Base-by-base conservation (phyloP, 345 rosid genomes). In the Cardamine resedifolia region DNA sequence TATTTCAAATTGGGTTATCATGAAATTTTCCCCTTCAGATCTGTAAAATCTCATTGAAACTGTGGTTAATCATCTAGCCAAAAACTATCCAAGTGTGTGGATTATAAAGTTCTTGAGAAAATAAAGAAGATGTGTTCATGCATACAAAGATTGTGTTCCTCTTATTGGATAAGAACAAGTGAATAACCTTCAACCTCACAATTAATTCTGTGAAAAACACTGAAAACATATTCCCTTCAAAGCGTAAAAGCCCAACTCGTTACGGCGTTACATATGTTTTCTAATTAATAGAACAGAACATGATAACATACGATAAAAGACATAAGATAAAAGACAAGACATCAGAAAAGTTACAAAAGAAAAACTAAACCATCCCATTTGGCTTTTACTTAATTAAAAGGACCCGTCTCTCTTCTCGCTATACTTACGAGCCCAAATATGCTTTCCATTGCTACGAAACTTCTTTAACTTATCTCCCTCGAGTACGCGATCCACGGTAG, bases 361-460 rank as follows among this genome's bases (percentile, higher is more conserved):
- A 27, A 27, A 27, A 27, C 30, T 4, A 27, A 27, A 30, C 2
- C 33, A 6, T 23, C 4, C 3, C n/a, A 48, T 60, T 26, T 15
- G 20, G 18, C 6, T n/a, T 30, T 71, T 26, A 36, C 5, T 15
- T 16, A 56, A 28, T 3, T 4, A 15, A 36, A 18, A 26, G 27
- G 30, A 11, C 10, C 10, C 3, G 2, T 58, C 67, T 27, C 27
- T 74, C 6, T 27, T 59, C 10, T 50, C 23, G 9, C 53, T 62
- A 28, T 36, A 81, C 18, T 77, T 77, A 16, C 84, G 81, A 45
- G 72, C 79, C 81, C 84, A 81, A n/a, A 77, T 78, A 10, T 77
- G 84, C 15, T 81, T 77, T 8, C 79, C 75, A 14, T 81, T 61
- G 15, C 18, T 56, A 38, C 3, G 10, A 61, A 81, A 71, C 48